Conservation (phyloP, 2,329 filamentous ascomycete species). For the Sporothrix globosa region DNA sequence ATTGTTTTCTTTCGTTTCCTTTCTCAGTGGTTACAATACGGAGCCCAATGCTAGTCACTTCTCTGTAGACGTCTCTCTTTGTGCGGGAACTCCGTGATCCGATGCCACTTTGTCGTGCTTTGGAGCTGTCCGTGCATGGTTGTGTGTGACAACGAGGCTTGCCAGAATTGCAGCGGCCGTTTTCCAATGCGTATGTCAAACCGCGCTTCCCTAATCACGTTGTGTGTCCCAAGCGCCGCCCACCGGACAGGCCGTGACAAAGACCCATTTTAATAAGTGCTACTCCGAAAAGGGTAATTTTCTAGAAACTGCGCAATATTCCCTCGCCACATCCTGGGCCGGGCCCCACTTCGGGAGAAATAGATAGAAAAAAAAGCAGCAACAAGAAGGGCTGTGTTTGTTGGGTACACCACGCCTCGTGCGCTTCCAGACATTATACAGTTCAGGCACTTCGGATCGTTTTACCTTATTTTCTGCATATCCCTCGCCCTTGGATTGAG, state of each 20-base stretch:
- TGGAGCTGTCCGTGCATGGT: not conserved
- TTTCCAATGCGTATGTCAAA: not conserved
- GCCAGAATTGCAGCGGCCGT: not conserved
- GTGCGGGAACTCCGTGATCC: not conserved
- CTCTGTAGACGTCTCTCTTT: not conserved
- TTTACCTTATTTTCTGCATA: not conserved
- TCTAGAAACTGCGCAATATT: slow-evolving; percentile 33
- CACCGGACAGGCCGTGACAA: slow-evolving; percentile 30
- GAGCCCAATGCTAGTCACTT: not conserved
- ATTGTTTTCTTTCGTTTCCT: not conserved
- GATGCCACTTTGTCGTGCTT: not conserved
- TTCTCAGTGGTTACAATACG: not conserved
- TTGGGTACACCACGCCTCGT: not conserved
- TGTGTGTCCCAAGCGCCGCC: not conserved
- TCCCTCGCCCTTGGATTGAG: not conserved
- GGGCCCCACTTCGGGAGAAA: slow-evolving; percentile 1
- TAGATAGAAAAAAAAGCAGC: not conserved
- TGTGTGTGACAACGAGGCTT: not conserved
- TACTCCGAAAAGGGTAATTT: slow-evolving; percentile 30
- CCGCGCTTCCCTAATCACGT: not conserved
- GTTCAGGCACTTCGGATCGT: not conserved
- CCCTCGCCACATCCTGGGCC: not conserved
- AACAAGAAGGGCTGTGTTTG: not conserved
- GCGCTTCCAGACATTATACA: not conserved
- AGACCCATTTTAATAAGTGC: not conserved